phyloP scores from a whole-genome alignment of 148 eudicot genomes.

The Agrostemma githago region DNA sequence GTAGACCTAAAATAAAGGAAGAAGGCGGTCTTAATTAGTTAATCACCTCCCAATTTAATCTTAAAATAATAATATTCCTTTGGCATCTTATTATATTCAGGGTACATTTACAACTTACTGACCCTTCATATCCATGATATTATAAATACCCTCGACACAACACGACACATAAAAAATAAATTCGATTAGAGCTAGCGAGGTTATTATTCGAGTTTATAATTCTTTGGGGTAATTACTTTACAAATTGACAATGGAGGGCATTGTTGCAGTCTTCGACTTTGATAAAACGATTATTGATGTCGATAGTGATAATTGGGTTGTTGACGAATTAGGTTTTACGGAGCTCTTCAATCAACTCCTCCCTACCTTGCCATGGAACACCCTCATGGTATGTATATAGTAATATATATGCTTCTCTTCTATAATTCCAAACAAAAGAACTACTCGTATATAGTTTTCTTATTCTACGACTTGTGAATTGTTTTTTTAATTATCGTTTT shows the following conservation, averaged over 20 bases:
- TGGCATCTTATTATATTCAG: background rate
- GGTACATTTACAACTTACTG: background rate
- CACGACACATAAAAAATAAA: background rate
- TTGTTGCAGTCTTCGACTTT: constrained; percentile 61
- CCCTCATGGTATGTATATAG: constrained; percentile 48
- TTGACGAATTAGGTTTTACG: constrained; percentile 56
- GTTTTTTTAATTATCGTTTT: background rate
- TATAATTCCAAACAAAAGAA: no score
- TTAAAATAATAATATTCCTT: constrained; percentile 1
- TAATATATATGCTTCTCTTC: background rate
- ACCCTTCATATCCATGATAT: background rate
- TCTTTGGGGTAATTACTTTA: background rate
- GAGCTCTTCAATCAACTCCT: constrained; percentile 59
- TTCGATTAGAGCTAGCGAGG: background rate
- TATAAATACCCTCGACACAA: constrained; percentile 2
- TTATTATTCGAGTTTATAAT: background rate
- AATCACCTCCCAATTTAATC: background rate
- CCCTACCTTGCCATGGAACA: constrained; percentile 66
- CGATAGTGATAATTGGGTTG: constrained; percentile 78
- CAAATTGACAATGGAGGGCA: constrained; percentile 33
- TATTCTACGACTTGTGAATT: background rate
- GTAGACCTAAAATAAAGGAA: background rate
- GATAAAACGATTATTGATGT: constrained; percentile 75
- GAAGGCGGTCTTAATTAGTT: background rate
- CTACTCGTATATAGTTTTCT: no score